Conservation (phyloP, 2,329 filamentous ascomycete genomes). For the Tolypocladium inflatum region DNA sequence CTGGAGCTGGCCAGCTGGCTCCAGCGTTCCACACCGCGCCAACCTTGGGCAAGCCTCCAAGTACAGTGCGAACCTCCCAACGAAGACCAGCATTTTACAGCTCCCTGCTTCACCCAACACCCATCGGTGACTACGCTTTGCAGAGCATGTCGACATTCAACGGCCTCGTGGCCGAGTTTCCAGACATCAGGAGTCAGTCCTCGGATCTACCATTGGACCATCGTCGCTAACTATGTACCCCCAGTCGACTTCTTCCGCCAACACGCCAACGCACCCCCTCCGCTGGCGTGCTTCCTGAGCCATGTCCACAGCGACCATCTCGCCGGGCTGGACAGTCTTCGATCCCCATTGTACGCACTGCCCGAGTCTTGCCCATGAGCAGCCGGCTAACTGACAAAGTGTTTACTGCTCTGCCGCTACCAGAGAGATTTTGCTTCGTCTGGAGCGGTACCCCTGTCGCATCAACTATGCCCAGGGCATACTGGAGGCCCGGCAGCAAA, state of each 20-base stretch:
- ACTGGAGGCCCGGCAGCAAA: slow-evolving; percentile 62
- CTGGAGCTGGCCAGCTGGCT: background rate
- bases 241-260: slow-evolving; percentile 74
- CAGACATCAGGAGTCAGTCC: slow-evolving; percentile 58
- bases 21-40: background rate
- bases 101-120: background rate
- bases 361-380: background rate
- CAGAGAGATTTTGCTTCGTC: slow-evolving; percentile 65
- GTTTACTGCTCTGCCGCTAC: slow-evolving; percentile 87
- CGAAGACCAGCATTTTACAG: background rate
- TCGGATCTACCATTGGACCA: background rate
- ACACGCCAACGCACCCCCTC: slow-evolving; percentile 42
- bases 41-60: no score
- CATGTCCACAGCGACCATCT: slow-evolving; percentile 92
- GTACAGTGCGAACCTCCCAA: background rate
- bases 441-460: slow-evolving; percentile 71
- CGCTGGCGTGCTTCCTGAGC: slow-evolving; percentile 78
- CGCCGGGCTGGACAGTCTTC: slow-evolving; percentile 64
- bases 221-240: slow-evolving; percentile 4
- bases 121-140: background rate
- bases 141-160: slow-evolving; percentile 66
- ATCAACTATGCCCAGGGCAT: slow-evolving; percentile 74
- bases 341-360: slow-evolving; percentile 56
- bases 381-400: slow-evolving; percentile 18
- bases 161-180: slow-evolving; percentile 66